Base-by-base conservation (phyloP, 495 filamentous ascomycete genomes). In the Penicillium diatomitis region DNA sequence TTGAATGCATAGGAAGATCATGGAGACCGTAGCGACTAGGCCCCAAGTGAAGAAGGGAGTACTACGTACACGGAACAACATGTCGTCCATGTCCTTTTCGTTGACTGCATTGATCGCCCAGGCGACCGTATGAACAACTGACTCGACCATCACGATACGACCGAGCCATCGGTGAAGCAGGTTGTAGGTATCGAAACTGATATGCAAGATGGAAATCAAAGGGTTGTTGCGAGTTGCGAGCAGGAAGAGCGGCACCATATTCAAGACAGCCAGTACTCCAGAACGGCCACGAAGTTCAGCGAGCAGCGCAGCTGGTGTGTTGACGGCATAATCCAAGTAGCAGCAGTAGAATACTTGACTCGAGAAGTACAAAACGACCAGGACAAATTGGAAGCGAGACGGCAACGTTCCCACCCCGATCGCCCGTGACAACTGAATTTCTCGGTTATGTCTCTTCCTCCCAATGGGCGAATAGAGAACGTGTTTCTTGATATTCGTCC, bases 111-210 rank as follows among this genome's bases (percentile, higher is more conserved):
- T 78, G 60, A 75, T 61, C 41, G 70, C 71, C 78, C 81, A 99
- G 36, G 85, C 83, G 41, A 75, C 41, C 3, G 84, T 85, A 61
- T 97, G 92, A 8, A 82, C 73, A 41, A 96, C 38, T 4, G 82
- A 72, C 63, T 98, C 86, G 9, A 91, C 39, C 12, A 86, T 82
- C 5, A 94, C 80, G 27, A 96, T 82, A 12, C 92, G 85, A 27
- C 91, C 92, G 47, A 97, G 82, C 91, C 92, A 98, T 35, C 92
- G 83, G 65, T 98, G 92, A 31, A 97, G 68, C 30, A 96, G 73
- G 65, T 96, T 97, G 75, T 89, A 96, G 0, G 90, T 95, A 69
- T 98, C 94, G 67, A 96, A 98, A 64, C 87, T 91, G 67, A 97
- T 82, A 30, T 81, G 81, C 54, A 95, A 73, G 9, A 95, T 65